phyloP scores from a whole-genome alignment of 306 rosid species.

The Trichosanthes cucumerina region DNA sequence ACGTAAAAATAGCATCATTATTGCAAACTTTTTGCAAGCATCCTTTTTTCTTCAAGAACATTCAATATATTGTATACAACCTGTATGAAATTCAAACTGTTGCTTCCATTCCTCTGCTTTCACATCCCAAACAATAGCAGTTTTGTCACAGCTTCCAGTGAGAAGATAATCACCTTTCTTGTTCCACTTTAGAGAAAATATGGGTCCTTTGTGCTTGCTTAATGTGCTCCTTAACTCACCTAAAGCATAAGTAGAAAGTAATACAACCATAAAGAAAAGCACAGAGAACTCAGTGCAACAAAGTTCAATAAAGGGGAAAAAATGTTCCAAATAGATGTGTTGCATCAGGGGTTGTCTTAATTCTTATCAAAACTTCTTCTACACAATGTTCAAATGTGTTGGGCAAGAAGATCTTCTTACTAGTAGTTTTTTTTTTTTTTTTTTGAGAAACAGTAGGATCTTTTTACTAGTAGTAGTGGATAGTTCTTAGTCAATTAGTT shows the following conservation, averaged over 20 bases:
- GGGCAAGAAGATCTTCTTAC: not conserved
- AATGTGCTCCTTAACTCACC: constrained; percentile 80
- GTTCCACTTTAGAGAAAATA: constrained; percentile 92
- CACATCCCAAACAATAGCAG: too few species aligned
- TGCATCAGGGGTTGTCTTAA: not conserved
- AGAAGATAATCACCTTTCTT: too few species aligned
- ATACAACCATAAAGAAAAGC: not conserved
- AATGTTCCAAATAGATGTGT: not conserved
- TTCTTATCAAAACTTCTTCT: not conserved
- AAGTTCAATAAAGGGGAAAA: not conserved
- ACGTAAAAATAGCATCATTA: constrained; percentile 9
- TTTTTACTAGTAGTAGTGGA: not conserved
- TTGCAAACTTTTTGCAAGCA: not conserved
- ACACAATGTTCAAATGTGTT: not conserved
- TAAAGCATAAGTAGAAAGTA: constrained; percentile 11
- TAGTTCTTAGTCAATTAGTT: not conserved
- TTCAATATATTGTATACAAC: constrained; percentile 25
- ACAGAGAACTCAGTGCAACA: not conserved
- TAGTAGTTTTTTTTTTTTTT: too few species aligned
- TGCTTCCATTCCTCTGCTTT: constrained; percentile 83
- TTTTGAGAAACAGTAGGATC: too few species aligned
- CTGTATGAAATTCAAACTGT: constrained; percentile 87
- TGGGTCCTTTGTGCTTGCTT: constrained; percentile 82
- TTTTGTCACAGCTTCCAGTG: too few species aligned
- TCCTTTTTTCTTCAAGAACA: not conserved